Percentiles rank a stretch among this genome's conserved stretches.
Conservation (phyloP, 2,329 filamentous ascomycete genomes). For the Venturia oleaginea region DNA sequence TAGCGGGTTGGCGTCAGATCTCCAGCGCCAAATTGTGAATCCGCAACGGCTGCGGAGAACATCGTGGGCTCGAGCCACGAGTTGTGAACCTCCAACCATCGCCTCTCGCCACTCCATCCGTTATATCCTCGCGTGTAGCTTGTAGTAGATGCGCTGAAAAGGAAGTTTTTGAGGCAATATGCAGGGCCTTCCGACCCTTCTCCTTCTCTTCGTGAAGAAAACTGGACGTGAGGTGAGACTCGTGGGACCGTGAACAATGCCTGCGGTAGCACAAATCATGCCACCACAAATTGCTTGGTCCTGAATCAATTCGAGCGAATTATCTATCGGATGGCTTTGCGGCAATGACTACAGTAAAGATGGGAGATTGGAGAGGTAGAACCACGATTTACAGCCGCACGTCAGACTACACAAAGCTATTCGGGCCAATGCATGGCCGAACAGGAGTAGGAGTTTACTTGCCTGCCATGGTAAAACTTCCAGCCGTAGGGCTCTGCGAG, state of each 20-base stretch:
- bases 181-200: not conserved
- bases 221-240: not conserved
- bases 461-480: not conserved
- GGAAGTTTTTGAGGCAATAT: not conserved
- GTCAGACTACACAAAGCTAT: not conserved
- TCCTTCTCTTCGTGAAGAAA: not conserved
- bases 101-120: not conserved
- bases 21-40: slow-evolving; percentile 7
- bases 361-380: not conserved
- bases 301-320: not conserved
- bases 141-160: not conserved
- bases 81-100: not conserved
- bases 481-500: not conserved
- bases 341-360: not conserved
- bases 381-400: not conserved
- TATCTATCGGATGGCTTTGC: not conserved
- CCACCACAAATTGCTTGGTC: not conserved
- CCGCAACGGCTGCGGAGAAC: slow-evolving; percentile 6
- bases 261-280: not conserved
- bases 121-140: not conserved
- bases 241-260: not conserved
- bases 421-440: not conserved
- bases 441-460: not conserved
- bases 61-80: slow-evolving; percentile 7
- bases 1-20: slow-evolving; percentile 4